A percentile compares a stretch with the other conserved stretches of the same genome.
phyloP scores from a whole-genome alignment of 2,329 filamentous ascomycete species.

The Ceratocystis papillata region DNA sequence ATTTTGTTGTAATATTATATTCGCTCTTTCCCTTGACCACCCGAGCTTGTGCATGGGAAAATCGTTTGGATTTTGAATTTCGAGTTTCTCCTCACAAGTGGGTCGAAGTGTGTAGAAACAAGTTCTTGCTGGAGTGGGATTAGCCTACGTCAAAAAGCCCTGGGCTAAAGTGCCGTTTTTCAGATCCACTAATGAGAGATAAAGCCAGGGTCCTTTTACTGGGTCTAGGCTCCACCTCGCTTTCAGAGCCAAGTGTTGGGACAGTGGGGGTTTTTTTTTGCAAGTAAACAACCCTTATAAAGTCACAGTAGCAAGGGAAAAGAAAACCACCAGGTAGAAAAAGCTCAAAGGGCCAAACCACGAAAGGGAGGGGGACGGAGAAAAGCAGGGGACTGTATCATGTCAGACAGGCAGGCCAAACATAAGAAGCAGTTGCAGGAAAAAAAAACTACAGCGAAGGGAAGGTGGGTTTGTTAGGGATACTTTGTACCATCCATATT shows the following conservation, averaged over 20 bases:
- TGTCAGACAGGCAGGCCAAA: neutral
- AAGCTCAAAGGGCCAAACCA: neutral
- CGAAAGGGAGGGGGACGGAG: neutral
- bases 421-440: neutral
- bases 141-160: constrained; percentile 10
- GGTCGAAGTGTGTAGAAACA: neutral
- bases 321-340: neutral
- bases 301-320: neutral
- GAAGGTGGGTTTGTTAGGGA: neutral
- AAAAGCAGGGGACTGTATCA: neutral
- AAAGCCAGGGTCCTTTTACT: constrained; percentile 10
- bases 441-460: neutral
- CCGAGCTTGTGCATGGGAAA: neutral
- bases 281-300: too few relatives aligned
- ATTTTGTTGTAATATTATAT: neutral
- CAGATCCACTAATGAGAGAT: constrained; percentile 12
- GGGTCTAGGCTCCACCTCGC: neutral
- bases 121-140: neutral
- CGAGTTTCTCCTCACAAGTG: neutral
- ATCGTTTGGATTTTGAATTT: neutral
- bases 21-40: neutral
- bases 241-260: neutral
- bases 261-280: too few relatives aligned
- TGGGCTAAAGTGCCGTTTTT: constrained; percentile 16
- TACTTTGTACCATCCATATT: neutral